Evolutionary conservation across 495 filamentous ascomycete species (phyloP).

Genomic region (Rhizodiscina lignyota): DNA sequence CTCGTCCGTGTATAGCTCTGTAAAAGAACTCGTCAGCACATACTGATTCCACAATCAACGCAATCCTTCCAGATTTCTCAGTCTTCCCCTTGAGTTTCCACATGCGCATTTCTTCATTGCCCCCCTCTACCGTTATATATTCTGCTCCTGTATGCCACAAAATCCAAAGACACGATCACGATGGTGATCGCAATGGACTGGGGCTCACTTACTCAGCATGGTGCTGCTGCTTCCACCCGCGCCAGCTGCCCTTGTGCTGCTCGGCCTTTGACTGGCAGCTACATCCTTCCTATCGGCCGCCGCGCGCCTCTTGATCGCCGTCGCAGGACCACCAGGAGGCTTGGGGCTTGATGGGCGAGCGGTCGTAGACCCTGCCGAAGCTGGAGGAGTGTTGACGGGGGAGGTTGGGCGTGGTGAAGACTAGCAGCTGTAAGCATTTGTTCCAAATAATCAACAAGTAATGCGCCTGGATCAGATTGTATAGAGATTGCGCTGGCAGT

Average conservation of each 20-base stretch:
- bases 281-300: conserved; percentile 93
- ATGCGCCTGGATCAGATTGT: too few relatives aligned
- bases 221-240: conserved; percentile 93
- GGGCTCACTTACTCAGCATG: conserved; percentile 79
- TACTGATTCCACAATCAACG: too few relatives aligned
- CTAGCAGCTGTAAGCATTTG: too few relatives aligned
- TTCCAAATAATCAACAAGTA: too few relatives aligned
- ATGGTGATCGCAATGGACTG: conserved; percentile 1
- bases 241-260: conserved; percentile 80
- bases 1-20: conserved; percentile 95
- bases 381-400: too few relatives aligned
- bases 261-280: conserved; percentile 75
- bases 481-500: too few relatives aligned
- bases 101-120: neutral
- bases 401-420: too few relatives aligned
- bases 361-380: conserved; percentile 42
- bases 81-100: neutral
- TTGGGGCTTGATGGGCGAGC: conserved; percentile 71
- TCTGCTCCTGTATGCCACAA: neutral
- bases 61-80: too few relatives aligned
- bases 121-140: too few relatives aligned
- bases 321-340: conserved; percentile 86
- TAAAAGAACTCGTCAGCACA: conserved; percentile 10
- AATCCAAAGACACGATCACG: neutral
- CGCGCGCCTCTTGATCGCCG: conserved; percentile 81